phyloP scores from a whole-genome alignment of 768 basidiomycete genomes.

The Terana coerulea region DNA sequence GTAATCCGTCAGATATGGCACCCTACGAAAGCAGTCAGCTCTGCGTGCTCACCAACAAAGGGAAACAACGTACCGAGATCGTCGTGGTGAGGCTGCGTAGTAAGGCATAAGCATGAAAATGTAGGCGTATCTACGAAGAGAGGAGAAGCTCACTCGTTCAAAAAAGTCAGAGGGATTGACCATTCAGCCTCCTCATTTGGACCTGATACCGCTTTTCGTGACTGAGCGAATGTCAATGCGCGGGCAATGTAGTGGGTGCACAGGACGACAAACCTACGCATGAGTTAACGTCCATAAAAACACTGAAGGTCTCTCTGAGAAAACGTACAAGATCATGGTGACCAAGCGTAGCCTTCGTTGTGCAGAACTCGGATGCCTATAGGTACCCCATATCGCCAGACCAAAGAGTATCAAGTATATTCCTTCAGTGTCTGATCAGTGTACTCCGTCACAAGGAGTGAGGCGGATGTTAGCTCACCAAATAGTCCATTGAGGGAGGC shows the following conservation, averaged over 20 bases:
- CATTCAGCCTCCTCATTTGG: neutral
- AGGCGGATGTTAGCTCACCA: no score
- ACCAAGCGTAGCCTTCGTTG: no score
- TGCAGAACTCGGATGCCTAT: no score
- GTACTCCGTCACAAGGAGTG: no score
- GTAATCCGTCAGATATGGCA: constrained; percentile 18
- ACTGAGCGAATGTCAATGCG: constrained; percentile 9
- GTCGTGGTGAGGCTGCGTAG: neutral
- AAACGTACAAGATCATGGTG: no score
- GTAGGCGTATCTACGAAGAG: neutral
- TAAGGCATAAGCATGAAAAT: neutral
- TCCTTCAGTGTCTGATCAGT: no score
- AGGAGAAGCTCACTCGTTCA: neutral
- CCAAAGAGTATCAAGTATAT: no score
- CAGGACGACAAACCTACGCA: constrained; percentile 21
- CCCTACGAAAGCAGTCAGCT: neutral
- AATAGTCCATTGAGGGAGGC: no score
- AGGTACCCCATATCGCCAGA: no score
- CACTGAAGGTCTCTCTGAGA: no score
- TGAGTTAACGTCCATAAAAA: no score
- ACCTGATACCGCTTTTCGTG: neutral
- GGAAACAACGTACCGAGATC: neutral
- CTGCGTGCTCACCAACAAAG: neutral
- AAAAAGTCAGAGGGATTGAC: neutral
- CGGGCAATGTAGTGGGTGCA: constrained; percentile 19